A percentile compares a stretch with the other conserved stretches of the same genome.
Conservation (phyloP, 495 filamentous ascomycete genomes). For the Daldinia childiae region DNA sequence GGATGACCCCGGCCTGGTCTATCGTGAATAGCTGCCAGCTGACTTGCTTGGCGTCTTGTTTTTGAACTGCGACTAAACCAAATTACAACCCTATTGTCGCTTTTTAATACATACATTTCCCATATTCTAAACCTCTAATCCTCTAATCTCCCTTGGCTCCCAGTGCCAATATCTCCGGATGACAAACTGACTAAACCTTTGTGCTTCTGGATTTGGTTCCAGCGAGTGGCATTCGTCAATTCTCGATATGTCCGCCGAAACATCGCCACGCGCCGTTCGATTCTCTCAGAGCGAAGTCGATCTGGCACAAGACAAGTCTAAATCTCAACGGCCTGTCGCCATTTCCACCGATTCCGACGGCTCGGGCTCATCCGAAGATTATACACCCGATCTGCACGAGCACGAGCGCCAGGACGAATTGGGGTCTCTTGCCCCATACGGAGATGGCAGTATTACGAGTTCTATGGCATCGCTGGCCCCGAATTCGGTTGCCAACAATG, state of each 20-base stretch:
- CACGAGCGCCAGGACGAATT: slow-evolving; percentile 60
- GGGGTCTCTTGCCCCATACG: slow-evolving; percentile 53
- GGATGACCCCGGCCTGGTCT: slow-evolving; percentile 38
- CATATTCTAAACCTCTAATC: slow-evolving; percentile 7
- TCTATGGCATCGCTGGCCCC: slow-evolving; percentile 50
- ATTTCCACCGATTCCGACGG: slow-evolving; percentile 69
- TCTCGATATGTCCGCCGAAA: slow-evolving; percentile 54
- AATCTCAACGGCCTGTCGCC: slow-evolving; percentile 57
- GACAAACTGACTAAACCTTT: slow-evolving; percentile 24
- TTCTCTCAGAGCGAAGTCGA: slow-evolving; percentile 58
- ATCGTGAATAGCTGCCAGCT: slow-evolving; percentile 44
- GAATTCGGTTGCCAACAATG: slow-evolving; percentile 54
- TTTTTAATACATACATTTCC: slow-evolving; percentile 12
- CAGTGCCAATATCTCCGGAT: slow-evolving; percentile 16
- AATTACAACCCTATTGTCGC: slow-evolving; percentile 19
- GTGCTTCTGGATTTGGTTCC: slow-evolving; percentile 30
- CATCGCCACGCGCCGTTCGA: slow-evolving; percentile 62
- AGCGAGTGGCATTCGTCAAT: slow-evolving; percentile 30
- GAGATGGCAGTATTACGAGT: slow-evolving; percentile 47
- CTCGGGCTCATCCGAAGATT: slow-evolving; percentile 71
- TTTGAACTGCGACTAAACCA: slow-evolving; percentile 29
- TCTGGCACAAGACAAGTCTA: slow-evolving; percentile 48
- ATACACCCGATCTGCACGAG: slow-evolving; percentile 57
- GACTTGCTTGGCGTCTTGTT: slow-evolving; percentile 35
- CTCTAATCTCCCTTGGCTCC: slow-evolving; percentile 1